Evolutionary conservation across 2,329 filamentous ascomycete species (phyloP).

Genomic region (Sporothrix pallida): DNA sequence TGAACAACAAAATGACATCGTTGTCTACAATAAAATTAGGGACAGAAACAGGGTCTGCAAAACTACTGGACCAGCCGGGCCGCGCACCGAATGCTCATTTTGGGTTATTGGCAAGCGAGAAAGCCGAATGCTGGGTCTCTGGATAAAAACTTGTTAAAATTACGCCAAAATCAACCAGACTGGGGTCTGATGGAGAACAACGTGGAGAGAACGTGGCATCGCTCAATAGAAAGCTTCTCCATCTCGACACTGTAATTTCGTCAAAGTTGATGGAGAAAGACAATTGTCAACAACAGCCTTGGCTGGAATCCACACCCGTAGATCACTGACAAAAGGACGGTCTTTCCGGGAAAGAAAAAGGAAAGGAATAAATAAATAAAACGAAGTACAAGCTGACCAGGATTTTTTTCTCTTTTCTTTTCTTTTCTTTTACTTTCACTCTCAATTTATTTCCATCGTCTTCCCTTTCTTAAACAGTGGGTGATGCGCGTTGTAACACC

Average conservation of each 20-base stretch:
- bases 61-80: neutral
- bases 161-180: neutral
- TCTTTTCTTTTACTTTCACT: too few species aligned
- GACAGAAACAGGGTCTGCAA: neutral
- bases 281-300: neutral
- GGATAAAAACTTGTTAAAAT: neutral
- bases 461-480: neutral
- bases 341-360: neutral
- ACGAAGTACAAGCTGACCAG: neutral
- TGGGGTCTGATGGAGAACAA: conserved; percentile 13
- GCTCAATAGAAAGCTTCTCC: neutral
- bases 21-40: neutral
- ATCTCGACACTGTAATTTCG: conserved; percentile 12
- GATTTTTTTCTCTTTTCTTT: neutral
- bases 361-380: neutral
- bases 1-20: neutral
- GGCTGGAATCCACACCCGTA: neutral
- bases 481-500: conserved; percentile 29
- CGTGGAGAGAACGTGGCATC: conserved; percentile 23
- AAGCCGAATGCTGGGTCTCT: neutral
- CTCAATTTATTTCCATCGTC: too few species aligned
- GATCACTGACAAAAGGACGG: neutral
- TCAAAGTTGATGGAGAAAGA: neutral
- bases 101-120: neutral
- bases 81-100: neutral